Evolutionary conservation across 805 yeast species (phyloP), one percentile per base, ranked within the genome.

Genomic region (Barnettozyma populi): DNA sequence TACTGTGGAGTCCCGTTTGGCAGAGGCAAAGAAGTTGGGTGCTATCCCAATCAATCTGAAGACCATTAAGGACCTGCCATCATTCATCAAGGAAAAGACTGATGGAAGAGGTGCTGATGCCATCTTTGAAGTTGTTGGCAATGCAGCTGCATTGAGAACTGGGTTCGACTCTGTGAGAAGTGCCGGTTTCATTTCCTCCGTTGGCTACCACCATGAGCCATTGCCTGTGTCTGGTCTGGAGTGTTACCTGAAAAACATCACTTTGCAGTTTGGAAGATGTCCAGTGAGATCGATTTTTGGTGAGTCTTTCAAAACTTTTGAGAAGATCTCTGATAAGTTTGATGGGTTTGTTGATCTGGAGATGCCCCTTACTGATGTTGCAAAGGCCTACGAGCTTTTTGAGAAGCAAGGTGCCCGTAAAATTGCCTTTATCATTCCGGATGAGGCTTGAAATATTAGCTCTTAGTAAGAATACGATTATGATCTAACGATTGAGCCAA

Each of bases 181-280:
- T 42, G 79, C 78, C 32, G 86, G 86, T 6, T 74, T 76, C 45
- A 75, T 80, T 41, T 70, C 76, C 10, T 75, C 82, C 0, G 67
- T 80, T 21, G 86, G 86, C 2, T 80, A 79, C 71, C 81, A 78
- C 20, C 83, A 79, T 50, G 82, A 73, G 5, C 71, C 69, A 0
- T 57, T 80, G 9, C 84, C 85, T 5, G 76, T 80, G 57, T 65
- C 68, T 42, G 84, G 82, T 0, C 62, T 79, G 29, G 81, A 80
- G 44, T 77, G 82, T 49, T 80, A 80, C 54, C 59, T 73, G 57
- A 80, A 80, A 57, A 77, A 79, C 51, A 65, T 79, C 47, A 75
- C 76, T 10, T 55, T 80, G 37, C 80, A 80, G 29, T 80, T 80
- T 60, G 86, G 86, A 4, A 62, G 86, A 56, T 80, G 86, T 60